Conservation (phyloP, 2,329 filamentous ascomycete genomes). For the Graphiopsis chlorocephala region DNA sequence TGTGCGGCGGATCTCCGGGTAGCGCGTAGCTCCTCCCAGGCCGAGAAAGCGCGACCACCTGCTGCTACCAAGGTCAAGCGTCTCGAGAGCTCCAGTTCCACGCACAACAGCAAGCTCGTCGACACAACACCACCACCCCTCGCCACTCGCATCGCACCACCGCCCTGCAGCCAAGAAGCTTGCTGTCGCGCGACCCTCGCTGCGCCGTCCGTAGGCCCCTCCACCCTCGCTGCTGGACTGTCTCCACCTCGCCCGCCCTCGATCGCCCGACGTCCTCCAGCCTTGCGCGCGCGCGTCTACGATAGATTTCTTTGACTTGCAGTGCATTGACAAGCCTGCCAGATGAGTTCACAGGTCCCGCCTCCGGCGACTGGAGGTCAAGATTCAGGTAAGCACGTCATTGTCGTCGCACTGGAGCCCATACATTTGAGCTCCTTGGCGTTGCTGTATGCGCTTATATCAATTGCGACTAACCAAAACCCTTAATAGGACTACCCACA, state of each 20-base stretch:
- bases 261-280: not conserved
- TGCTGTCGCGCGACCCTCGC: not conserved
- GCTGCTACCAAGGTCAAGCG: conserved; percentile 4
- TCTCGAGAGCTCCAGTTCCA: conserved; percentile 2
- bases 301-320: not conserved
- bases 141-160: not conserved
- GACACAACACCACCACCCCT: not conserved
- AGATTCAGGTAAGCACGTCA: conserved; percentile 24
- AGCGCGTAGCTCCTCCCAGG: conserved; percentile 2
- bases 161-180: not conserved
- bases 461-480: conserved; percentile 14
- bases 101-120: not conserved
- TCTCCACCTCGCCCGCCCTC: not conserved
- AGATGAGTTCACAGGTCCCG: conserved; percentile 30
- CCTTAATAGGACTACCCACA: conserved; percentile 23
- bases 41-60: conserved; percentile 12
- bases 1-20: not conserved
- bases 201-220: not conserved
- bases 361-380: conserved; percentile 25
- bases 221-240: not conserved
- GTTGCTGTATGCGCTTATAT: conserved; percentile 5
- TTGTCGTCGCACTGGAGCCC: not conserved
- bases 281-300: conserved; percentile 9
- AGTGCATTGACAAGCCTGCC: conserved; percentile 9
- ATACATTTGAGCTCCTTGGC: conserved; percentile 13